Evolutionary conservation across 345 rosid species (phyloP).

Genomic region (Syzygium aromaticum): DNA sequence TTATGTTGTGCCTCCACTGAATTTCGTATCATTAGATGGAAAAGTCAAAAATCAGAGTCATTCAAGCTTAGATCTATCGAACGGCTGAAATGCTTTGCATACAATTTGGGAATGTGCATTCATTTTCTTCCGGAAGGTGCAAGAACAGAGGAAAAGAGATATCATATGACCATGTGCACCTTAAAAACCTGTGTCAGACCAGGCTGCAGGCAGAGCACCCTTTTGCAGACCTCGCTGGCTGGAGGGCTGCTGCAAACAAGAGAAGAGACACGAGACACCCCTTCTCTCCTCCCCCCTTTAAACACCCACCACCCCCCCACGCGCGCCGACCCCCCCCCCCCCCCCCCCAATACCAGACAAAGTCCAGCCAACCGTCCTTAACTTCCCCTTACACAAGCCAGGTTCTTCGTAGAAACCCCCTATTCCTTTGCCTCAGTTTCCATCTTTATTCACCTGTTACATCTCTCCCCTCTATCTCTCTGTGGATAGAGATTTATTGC

Average conservation of each 20-base stretch:
- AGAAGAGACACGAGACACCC: not conserved
- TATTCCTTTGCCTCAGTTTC: conserved; percentile 4
- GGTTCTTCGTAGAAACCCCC: conserved; percentile 13
- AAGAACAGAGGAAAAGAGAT: not conserved
- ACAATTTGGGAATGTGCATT: not conserved
- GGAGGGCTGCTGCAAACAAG: not conserved
- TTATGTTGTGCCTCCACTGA: not conserved
- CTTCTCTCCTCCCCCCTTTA: not conserved
- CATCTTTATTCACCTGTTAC: not conserved
- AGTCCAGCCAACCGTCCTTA: conserved; percentile 5
- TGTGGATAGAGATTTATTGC: not conserved
- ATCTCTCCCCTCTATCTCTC: not conserved
- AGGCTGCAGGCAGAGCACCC: not conserved
- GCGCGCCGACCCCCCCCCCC: too few species aligned
- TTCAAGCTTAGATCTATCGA: not conserved
- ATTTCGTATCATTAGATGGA: not conserved
- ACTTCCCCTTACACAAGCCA: conserved; percentile 18
- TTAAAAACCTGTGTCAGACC: not conserved
- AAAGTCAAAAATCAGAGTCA: not conserved
- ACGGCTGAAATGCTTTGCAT: not conserved
- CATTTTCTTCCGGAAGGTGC: not conserved
- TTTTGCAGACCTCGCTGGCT: not conserved
- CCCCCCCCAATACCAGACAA: not conserved
- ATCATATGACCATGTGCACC: not conserved
- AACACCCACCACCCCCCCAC: not conserved